Evolutionary conservation across 192 early-diverging fungal genomes (phyloP).

Genomic region (Mortierella antarctica): DNA sequence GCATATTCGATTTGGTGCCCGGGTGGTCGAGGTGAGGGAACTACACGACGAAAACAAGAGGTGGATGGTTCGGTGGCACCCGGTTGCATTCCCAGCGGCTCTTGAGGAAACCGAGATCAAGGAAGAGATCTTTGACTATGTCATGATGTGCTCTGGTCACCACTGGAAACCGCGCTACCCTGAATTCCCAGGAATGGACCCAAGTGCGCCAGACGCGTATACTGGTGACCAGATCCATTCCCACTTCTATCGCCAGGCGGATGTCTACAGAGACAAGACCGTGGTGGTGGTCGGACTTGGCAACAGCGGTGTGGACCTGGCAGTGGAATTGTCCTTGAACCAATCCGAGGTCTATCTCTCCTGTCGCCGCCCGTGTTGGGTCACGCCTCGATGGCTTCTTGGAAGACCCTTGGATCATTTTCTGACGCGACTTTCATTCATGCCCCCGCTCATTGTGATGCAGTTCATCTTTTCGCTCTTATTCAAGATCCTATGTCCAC

Average conservation of each 20-base stretch:
- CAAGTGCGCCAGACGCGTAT: slow-evolving; percentile 32
- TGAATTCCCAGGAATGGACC: slow-evolving; percentile 61
- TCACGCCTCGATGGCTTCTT: slow-evolving; percentile 54
- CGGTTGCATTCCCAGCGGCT: neutral
- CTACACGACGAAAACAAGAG: slow-evolving; percentile 50
- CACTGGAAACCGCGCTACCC: slow-evolving; percentile 66
- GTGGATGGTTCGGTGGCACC: slow-evolving; percentile 54
- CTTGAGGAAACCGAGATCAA: slow-evolving; percentile 10
- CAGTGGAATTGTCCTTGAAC: slow-evolving; percentile 64
- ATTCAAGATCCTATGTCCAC: neutral
- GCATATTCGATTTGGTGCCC: slow-evolving; percentile 66
- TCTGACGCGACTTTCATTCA: slow-evolving; percentile 47
- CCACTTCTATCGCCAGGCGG: slow-evolving; percentile 65
- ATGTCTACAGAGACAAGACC: slow-evolving; percentile 60
- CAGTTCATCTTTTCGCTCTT: slow-evolving; percentile 20
- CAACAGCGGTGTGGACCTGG: slow-evolving; percentile 68
- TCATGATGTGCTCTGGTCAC: slow-evolving; percentile 71
- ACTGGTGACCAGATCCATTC: slow-evolving; percentile 66
- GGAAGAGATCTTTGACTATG: slow-evolving; percentile 68
- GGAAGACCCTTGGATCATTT: slow-evolving; percentile 62
- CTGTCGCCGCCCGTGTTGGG: slow-evolving; percentile 50
- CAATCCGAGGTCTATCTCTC: slow-evolving; percentile 63
- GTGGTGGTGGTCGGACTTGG: slow-evolving; percentile 69
- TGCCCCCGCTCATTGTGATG: slow-evolving; percentile 52
- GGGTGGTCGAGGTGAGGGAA: slow-evolving; percentile 59